These are phyloP conservation scores for Pichia manshurica DNA, from an alignment of 805 yeast species.

Conservation along the genomic window DNA sequence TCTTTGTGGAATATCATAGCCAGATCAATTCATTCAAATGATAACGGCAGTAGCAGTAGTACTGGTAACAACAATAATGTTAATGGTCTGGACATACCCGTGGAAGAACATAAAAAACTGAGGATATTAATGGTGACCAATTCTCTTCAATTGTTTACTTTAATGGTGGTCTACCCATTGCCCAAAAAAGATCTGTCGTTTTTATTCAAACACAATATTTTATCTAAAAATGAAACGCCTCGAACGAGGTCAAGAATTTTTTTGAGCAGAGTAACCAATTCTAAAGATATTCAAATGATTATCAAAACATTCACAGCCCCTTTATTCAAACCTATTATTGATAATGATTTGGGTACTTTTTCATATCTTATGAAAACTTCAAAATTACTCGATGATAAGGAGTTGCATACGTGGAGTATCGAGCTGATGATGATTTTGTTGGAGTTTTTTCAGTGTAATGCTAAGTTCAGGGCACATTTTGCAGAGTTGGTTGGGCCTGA, in stretches of 20 bases:
- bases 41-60: constrained; percentile 10
- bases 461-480: constrained; percentile 41
- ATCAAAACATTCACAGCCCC: constrained; percentile 43
- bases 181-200: constrained; percentile 43
- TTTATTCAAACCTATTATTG: constrained; percentile 39
- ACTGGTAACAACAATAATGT: constrained; percentile 24
- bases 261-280: constrained; percentile 48
- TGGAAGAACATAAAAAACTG: constrained; percentile 31
- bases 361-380: constrained; percentile 23
- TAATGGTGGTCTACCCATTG: constrained; percentile 58
- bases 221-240: constrained; percentile 23
- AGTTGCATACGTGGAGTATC: constrained; percentile 40
- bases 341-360: constrained; percentile 17
- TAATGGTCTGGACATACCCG: constrained; percentile 37
- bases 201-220: constrained; percentile 30
- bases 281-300: constrained; percentile 47
- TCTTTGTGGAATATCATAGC: constrained; percentile 64
- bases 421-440: constrained; percentile 63
- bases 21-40: constrained; percentile 37
- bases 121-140: constrained; percentile 46
- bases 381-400: constrained; percentile 14
- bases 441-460: constrained; percentile 75
- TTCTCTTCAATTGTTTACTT: constrained; percentile 55
- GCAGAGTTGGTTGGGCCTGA: constrained; percentile 43
- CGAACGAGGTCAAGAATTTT: constrained; percentile 45